Percentiles rank a stretch among this genome's conserved stretches.
Conservation (phyloP, 108 stramenopile genomes). For the Asterionellopsis glacialis region DNA sequence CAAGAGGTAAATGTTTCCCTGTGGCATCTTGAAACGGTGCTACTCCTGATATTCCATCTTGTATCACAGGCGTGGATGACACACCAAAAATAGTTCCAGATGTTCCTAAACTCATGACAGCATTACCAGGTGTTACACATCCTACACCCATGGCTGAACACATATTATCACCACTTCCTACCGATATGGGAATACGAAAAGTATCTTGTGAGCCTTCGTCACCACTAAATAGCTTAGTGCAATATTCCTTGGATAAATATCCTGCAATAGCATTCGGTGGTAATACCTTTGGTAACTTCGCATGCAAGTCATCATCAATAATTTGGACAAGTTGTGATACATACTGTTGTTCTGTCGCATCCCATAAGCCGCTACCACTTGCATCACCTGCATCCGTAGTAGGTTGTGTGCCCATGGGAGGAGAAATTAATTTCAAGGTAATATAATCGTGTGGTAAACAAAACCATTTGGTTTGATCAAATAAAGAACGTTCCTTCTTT, state of each 20-base stretch:
- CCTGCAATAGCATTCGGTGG: constrained; percentile 10
- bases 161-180: constrained; percentile 25
- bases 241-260: constrained; percentile 2
- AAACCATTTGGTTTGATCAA: constrained; percentile 9
- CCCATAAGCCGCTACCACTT: constrained; percentile 13
- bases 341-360: constrained; percentile 1
- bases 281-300: constrained; percentile 7
- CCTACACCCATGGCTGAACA: constrained; percentile 16
- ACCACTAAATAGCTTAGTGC: not conserved
- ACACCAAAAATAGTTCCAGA: constrained; percentile 24
- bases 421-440: not conserved
- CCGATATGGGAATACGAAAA: constrained; percentile 14
- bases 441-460: constrained; percentile 23
- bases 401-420: not conserved
- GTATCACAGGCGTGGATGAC: not conserved
- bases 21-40: constrained; percentile 18
- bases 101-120: constrained; percentile 17
- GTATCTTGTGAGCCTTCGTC: no score
- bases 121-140: constrained; percentile 13
- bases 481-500: constrained; percentile 16
- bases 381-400: constrained; percentile 23
- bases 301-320: not conserved
- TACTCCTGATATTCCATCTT: not conserved
- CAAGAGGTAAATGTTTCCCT: constrained; percentile 15
- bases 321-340: not conserved